Conservation (phyloP, 768 basidiomycete genomes). For the Mycena haematopus region DNA sequence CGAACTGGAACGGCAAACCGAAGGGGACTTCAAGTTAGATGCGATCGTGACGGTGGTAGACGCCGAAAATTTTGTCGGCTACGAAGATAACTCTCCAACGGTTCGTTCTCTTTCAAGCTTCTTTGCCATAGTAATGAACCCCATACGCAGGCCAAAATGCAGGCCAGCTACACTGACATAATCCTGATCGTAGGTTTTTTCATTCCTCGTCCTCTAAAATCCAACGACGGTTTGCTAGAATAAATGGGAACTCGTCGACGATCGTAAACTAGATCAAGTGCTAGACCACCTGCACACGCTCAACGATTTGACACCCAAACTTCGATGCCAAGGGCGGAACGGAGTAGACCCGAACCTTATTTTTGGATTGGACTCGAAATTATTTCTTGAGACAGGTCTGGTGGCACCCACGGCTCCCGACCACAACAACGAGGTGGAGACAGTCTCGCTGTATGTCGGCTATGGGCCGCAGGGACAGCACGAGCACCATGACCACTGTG, state of each 20-base stretch:
- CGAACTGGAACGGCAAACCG: constrained; percentile 81
- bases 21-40: constrained; percentile 80
- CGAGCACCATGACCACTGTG: constrained; percentile 27
- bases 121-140: neutral
- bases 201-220: neutral
- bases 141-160: constrained; percentile 70
- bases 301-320: constrained; percentile 89
- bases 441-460: constrained; percentile 65
- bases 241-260: constrained; percentile 88
- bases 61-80: constrained; percentile 90
- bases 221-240: constrained; percentile 56
- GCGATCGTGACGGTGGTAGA: constrained; percentile 92
- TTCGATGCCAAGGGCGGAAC: constrained; percentile 65
- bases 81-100: constrained; percentile 91
- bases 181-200: constrained; percentile 72
- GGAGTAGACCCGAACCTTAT: constrained; percentile 81
- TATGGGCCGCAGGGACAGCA: constrained; percentile 33
- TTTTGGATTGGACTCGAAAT: constrained; percentile 89
- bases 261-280: constrained; percentile 79
- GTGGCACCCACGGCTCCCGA: constrained; percentile 31
- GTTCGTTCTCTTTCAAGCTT: neutral
- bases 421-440: constrained; percentile 90
- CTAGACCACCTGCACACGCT: constrained; percentile 88
- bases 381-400: constrained; percentile 51
- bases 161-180: constrained; percentile 94